Evolutionary conservation across 192 early-diverging fungal species (phyloP), one percentile per base, ranked within the genome.

Genomic region (Gonapodya sp.): DNA sequence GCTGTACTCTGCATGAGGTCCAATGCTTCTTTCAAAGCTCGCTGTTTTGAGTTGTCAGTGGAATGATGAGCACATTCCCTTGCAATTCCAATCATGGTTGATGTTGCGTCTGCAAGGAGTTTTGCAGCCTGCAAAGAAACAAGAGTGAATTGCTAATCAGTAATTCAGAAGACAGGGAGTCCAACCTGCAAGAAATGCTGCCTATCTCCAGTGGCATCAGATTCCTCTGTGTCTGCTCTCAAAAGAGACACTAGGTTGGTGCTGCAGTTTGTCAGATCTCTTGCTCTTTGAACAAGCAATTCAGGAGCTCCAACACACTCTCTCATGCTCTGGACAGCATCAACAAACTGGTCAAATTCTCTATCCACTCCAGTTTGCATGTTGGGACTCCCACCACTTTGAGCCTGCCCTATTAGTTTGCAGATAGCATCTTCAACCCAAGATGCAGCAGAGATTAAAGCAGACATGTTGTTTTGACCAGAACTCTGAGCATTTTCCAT

Each of bases 231-330:
- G n/a, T 81, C 79, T 1, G 75, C 36, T 80, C 89, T 89, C 18
- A 91, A 74, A 37, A 87, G 82, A 32, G 88, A 86, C 34, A 89
- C 87, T 73, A 86, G 86, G 33, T 88, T 84, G 35, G 86, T 91
- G 0, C 83, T 80, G 36, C 81, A 84, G 0, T 87, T 31, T 0
- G 90, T 89, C 31, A 90, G 79, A 30, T 88, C 85, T 37, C 87
- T 85, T 0, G 89, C 88, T n/a, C 36, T 32, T 33, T 75, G 74
- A 16, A 91, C 82, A 75, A 91, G 83, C 8, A 77, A 84, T 35
- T 91, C 87, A 18, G 82, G 80, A n/a, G 80, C 79, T 33, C 80
- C 84, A 33, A 83, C 82, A 30, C 85, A 81, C 0, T 87, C 80
- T 36, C 82, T 30, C 81, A 91, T 83, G 18, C 37, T 35, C 36